Percentiles rank a stretch among this genome's conserved stretches.
Conservation (phyloP, 176 grass and related monocot species). For the Triticum timopheevii region DNA sequence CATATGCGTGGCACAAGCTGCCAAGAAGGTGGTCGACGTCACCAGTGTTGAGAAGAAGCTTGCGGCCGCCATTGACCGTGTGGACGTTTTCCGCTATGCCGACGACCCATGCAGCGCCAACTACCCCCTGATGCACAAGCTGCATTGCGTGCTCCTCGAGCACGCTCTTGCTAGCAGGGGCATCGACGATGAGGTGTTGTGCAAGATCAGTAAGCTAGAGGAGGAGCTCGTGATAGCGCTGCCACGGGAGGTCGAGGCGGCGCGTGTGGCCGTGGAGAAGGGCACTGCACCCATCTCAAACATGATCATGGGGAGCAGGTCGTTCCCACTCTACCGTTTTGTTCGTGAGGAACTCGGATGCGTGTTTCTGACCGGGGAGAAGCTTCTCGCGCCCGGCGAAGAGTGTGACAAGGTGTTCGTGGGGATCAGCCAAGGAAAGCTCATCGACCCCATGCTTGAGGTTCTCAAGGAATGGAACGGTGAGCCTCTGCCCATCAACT, state of each 20-base stretch:
- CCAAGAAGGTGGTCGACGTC: not conserved
- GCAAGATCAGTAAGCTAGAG: not conserved
- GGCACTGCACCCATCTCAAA: not conserved
- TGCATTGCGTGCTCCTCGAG: not conserved
- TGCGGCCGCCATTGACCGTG: not conserved
- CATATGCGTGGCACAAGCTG: not conserved
- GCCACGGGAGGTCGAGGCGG: not conserved
- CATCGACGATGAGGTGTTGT: not conserved
- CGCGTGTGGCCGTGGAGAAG: not conserved
- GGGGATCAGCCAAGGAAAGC: conserved; percentile 55
- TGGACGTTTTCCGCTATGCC: not conserved
- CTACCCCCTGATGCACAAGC: not conserved
- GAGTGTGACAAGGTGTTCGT: conserved; percentile 63
- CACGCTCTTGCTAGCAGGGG: not conserved
- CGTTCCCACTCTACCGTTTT: not conserved
- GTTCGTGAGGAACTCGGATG: not conserved
- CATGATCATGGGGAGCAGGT: not conserved
- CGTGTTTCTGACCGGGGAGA: not conserved
- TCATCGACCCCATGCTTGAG: conserved; percentile 68
- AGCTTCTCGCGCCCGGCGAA: not conserved
- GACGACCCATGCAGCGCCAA: not conserved
- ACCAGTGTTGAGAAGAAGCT: not conserved
- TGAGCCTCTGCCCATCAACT: conserved; percentile 28
- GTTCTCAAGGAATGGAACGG: conserved; percentile 58
- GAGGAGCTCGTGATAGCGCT: not conserved